phyloP scores from a whole-genome alignment of 2,329 filamentous ascomycete genomes.

The Chalaropsis thielavioides region DNA sequence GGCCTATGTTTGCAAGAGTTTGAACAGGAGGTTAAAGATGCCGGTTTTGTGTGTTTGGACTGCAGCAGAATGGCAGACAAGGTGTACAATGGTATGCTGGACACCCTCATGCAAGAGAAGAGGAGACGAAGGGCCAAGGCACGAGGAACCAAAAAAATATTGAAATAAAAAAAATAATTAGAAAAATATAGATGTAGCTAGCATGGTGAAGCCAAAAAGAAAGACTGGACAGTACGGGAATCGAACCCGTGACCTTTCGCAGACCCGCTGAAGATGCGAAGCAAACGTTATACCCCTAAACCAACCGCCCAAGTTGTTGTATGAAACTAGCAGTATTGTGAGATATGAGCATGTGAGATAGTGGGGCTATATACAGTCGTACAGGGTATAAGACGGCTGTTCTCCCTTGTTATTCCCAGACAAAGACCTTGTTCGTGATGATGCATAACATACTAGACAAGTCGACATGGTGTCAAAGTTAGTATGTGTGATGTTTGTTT shows the following conservation, averaged over 20 bases:
- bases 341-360: neutral
- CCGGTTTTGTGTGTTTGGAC: neutral
- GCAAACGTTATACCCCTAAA: constrained; percentile 18
- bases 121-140: no score
- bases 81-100: no score
- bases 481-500: neutral
- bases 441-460: neutral
- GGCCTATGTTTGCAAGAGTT: neutral
- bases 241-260: constrained; percentile 18
- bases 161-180: no score
- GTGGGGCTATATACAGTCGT: no score
- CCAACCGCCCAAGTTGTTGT: constrained; percentile 12
- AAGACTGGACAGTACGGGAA: constrained; percentile 16
- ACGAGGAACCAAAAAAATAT: no score
- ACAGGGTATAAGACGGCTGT: no score
- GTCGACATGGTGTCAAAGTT: neutral
- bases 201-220: neutral
- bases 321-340: no score
- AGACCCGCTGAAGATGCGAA: constrained; percentile 14
- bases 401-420: neutral
- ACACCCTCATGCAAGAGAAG: no score
- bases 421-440: neutral
- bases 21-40: neutral
- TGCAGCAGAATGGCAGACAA: no score
- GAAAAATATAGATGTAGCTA: no score